phyloP scores from a whole-genome alignment of 2,329 filamentous ascomycete genomes.

The Claviceps spartinae region DNA sequence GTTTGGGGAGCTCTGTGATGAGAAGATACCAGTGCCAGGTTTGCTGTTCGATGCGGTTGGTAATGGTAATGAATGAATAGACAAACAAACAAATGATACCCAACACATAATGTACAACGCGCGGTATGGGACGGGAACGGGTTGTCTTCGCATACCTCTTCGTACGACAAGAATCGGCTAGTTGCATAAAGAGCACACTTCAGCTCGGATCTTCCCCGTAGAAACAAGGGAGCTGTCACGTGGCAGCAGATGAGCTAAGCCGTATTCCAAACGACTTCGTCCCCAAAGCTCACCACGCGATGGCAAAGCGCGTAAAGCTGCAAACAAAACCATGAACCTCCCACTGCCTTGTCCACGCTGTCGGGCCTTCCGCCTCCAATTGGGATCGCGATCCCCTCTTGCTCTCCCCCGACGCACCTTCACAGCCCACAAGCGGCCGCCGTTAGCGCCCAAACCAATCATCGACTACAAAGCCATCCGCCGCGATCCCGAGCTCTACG shows the following conservation, averaged over 20 bases:
- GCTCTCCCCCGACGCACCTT: conserved; percentile 10
- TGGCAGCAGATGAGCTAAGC: too few relatives aligned
- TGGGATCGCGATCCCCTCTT: not conserved
- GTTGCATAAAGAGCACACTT: conserved; percentile 1
- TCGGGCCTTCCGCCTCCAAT: conserved; percentile 2
- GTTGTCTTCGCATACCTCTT: not conserved
- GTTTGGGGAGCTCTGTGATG: conserved; percentile 41
- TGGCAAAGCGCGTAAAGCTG: too few relatives aligned
- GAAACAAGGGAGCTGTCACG: too few relatives aligned
- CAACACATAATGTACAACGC: too few relatives aligned
- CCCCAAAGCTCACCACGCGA: too few relatives aligned
- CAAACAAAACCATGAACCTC: conserved; percentile 15
- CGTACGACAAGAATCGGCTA: conserved; percentile 1
- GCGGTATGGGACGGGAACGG: too few relatives aligned
- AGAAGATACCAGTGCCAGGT: not conserved
- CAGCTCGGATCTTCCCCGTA: too few relatives aligned
- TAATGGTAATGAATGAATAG: too few relatives aligned
- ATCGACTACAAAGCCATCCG: conserved; percentile 86
- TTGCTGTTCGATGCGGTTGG: too few relatives aligned
- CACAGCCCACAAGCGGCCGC: conserved; percentile 34
- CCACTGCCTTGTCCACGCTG: conserved; percentile 15
- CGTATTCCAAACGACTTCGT: too few relatives aligned
- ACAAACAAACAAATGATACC: too few relatives aligned
- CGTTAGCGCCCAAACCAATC: conserved; percentile 63
- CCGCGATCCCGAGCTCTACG: conserved; percentile 66